Conservation (phyloP, 108 stramenopile genomes). For the Cyclostephanos invisitatus region DNA sequence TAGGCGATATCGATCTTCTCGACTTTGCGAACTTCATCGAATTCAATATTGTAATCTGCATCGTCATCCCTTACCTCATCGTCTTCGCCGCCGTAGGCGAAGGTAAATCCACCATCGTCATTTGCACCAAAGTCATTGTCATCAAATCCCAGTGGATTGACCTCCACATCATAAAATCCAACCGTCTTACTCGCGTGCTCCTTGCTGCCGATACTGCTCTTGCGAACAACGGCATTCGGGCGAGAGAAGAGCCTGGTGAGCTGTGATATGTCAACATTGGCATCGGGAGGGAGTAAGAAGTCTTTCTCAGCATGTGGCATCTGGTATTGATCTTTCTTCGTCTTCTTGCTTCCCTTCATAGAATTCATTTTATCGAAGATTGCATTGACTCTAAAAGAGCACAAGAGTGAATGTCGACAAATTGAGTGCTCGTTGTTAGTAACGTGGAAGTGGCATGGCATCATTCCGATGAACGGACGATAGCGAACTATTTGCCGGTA, state of each 20-base stretch:
- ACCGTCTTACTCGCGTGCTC: slow-evolving; percentile 51
- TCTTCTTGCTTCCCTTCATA: slow-evolving; percentile 46
- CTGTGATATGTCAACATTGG: slow-evolving; percentile 59
- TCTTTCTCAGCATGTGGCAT: slow-evolving; percentile 61
- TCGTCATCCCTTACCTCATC: slow-evolving; percentile 37
- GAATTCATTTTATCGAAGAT: slow-evolving; percentile 45
- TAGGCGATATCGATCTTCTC: slow-evolving; percentile 84
- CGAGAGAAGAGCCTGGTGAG: slow-evolving; percentile 76
- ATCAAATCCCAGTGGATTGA: slow-evolving; percentile 44
- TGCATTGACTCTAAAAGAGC: slow-evolving; percentile 7
- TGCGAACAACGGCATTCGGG: slow-evolving; percentile 60
- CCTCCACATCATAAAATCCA: slow-evolving; percentile 51
- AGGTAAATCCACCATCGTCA: slow-evolving; percentile 47
- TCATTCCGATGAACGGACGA: neutral
- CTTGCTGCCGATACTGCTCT: slow-evolving; percentile 5
- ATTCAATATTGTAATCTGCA: slow-evolving; percentile 52
- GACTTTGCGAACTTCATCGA: slow-evolving; percentile 76
- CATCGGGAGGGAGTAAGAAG: slow-evolving; percentile 78
- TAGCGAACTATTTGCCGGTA: neutral
- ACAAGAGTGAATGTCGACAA: neutral
- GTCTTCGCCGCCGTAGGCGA: slow-evolving; percentile 54
- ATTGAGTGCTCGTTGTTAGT: slow-evolving; percentile 23
- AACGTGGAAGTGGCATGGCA: slow-evolving; percentile 18
- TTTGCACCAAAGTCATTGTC: slow-evolving; percentile 42
- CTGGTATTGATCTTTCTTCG: slow-evolving; percentile 56